Conservation (phyloP, 2,329 filamentous ascomycete species). For the Camptophora hylomeconis region DNA sequence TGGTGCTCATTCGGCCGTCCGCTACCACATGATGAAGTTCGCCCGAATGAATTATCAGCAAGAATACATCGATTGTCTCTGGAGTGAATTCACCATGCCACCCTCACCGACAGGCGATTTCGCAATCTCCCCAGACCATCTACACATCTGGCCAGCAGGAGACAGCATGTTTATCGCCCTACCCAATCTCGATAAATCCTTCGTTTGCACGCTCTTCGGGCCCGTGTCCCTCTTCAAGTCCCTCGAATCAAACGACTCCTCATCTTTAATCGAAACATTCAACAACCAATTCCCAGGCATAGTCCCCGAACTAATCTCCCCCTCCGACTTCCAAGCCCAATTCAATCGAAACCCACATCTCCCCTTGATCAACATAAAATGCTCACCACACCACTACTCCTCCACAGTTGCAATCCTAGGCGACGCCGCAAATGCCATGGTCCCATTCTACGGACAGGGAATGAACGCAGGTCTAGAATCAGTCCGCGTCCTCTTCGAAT, state of each 20-base stretch:
- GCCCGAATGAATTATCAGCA: slow-evolving; percentile 82
- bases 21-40: slow-evolving; percentile 94
- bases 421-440: slow-evolving; percentile 93
- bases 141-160: slow-evolving; percentile 93
- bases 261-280: slow-evolving; percentile 75
- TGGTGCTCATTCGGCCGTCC: slow-evolving; percentile 80
- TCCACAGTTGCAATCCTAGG: slow-evolving; percentile 73
- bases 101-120: slow-evolving; percentile 45
- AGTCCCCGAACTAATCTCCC: slow-evolving; percentile 50
- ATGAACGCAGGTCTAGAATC: slow-evolving; percentile 97
- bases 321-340: slow-evolving; percentile 54
- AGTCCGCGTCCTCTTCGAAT: slow-evolving; percentile 72
- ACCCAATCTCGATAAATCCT: slow-evolving; percentile 73
- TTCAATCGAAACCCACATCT: slow-evolving; percentile 78
- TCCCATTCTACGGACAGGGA: slow-evolving; percentile 95
- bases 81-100: slow-evolving; percentile 87
- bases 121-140: slow-evolving; percentile 75
- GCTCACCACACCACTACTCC: slow-evolving; percentile 70
- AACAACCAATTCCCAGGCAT: slow-evolving; percentile 72
- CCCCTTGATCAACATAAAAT: slow-evolving; percentile 87
- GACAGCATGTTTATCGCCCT: slow-evolving; percentile 99
- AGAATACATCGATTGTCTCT: slow-evolving; percentile 89
- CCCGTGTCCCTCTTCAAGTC: slow-evolving; percentile 55
- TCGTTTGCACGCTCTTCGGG: slow-evolving; percentile 89
- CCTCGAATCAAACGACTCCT: slow-evolving; percentile 48